These are phyloP conservation scores for Neofusicoccum sp. DNA, from an alignment of 2,329 filamentous ascomycete species.

Conservation along the genomic window DNA sequence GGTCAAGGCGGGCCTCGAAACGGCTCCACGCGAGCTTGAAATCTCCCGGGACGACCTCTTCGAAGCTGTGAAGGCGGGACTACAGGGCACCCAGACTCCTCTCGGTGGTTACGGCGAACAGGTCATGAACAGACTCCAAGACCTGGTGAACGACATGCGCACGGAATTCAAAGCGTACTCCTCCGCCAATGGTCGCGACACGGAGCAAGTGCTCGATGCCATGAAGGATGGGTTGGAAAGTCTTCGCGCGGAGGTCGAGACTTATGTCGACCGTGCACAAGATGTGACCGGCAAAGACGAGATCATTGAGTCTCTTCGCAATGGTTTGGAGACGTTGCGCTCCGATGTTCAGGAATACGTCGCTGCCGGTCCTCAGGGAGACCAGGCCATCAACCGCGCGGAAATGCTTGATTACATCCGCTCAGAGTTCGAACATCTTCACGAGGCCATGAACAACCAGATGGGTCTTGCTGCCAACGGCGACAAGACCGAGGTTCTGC, in stretches of 20 bases:
- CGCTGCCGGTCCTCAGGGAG: conserved; percentile 46
- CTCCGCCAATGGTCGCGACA: conserved; percentile 75
- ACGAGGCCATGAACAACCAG: conserved; percentile 58
- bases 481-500: conserved; percentile 43
- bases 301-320: conserved; percentile 69
- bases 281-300: conserved; percentile 75
- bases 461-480: conserved; percentile 32
- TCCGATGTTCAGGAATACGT: conserved; percentile 59
- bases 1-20: conserved; percentile 45
- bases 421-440: conserved; percentile 63
- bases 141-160: conserved; percentile 63
- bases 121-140: conserved; percentile 62
- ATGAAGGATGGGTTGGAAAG: conserved; percentile 85
- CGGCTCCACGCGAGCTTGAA: conserved; percentile 41
- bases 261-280: conserved; percentile 73
- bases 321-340: conserved; percentile 67
- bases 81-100: conserved; percentile 46
- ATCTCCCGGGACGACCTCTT: conserved; percentile 55
- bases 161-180: conserved; percentile 76
- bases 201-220: conserved; percentile 84
- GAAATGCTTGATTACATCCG: conserved; percentile 55
- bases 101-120: conserved; percentile 60
- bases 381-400: conserved; percentile 43
- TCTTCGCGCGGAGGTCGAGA: conserved; percentile 77
- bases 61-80: conserved; percentile 58